Conservation (phyloP, 495 filamentous ascomycete species). For the Tuber aestivum region DNA sequence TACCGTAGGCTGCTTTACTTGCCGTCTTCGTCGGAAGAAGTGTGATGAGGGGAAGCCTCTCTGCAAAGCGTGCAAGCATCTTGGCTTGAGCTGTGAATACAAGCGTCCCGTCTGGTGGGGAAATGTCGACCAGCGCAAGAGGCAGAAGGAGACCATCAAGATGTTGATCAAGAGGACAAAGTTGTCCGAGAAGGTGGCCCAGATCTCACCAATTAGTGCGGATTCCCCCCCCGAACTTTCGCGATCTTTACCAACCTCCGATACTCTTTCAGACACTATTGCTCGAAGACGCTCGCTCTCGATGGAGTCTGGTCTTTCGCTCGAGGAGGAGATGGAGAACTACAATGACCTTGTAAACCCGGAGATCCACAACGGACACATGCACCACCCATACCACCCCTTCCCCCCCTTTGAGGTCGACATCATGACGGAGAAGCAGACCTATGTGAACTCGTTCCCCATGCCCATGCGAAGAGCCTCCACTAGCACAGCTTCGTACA, state of each 20-base stretch:
- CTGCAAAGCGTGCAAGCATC: slow-evolving; percentile 83
- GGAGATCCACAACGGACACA: slow-evolving; percentile 52
- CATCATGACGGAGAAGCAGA: slow-evolving; percentile 80
- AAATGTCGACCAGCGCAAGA: slow-evolving; percentile 73
- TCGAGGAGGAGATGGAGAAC: slow-evolving; percentile 46
- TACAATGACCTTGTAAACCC: slow-evolving; percentile 50
- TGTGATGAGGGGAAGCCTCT: slow-evolving; percentile 86
- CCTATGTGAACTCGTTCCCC: slow-evolving; percentile 72
- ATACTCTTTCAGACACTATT: slow-evolving; percentile 66
- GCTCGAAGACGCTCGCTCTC: slow-evolving; percentile 65
- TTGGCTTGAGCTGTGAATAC: slow-evolving; percentile 85
- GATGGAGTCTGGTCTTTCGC: slow-evolving; percentile 67
- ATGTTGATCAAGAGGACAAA: slow-evolving; percentile 96
- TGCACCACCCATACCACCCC: slow-evolving; percentile 47
- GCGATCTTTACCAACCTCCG: slow-evolving; percentile 73
- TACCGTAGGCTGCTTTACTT: slow-evolving; percentile 85
- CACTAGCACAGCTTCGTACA: slow-evolving; percentile 38
- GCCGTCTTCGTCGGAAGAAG: slow-evolving; percentile 91
- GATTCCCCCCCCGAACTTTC: slow-evolving; percentile 71
- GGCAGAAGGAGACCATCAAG: slow-evolving; percentile 93
- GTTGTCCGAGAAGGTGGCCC: slow-evolving; percentile 69
- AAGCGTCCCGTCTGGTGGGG: slow-evolving; percentile 97
- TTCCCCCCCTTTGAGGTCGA: slow-evolving; percentile 87
- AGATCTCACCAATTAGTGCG: slow-evolving; percentile 52
- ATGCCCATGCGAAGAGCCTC: slow-evolving; percentile 52